These are phyloP conservation scores for Monilinia fructicola DNA, from an alignment of 2,329 filamentous ascomycete species.

Conservation along the genomic window DNA sequence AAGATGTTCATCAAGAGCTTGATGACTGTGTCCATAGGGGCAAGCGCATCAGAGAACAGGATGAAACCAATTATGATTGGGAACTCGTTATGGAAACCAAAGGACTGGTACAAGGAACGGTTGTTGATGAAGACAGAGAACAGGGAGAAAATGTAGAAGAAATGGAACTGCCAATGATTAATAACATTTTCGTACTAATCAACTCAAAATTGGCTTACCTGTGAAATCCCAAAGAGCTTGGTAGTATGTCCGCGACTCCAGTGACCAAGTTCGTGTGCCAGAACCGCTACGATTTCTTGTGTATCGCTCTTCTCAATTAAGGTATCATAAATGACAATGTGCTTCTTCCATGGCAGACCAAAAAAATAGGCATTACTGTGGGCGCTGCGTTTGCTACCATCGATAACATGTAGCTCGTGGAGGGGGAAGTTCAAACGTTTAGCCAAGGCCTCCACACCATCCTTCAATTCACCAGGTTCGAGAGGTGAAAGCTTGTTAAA, in stretches of 20 bases:
- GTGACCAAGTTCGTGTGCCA: conserved; percentile 94
- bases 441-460: conserved; percentile 80
- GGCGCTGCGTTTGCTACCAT: conserved; percentile 82
- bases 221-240: conserved; percentile 80
- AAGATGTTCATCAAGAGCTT: conserved; percentile 96
- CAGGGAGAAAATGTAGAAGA: conserved; percentile 94
- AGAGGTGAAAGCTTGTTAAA: conserved; percentile 98
- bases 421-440: conserved; percentile 86
- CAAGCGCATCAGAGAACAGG: conserved; percentile 93
- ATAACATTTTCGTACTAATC: conserved; percentile 20
- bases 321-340: conserved; percentile 99
- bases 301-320: conserved; percentile 92
- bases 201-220: conserved; percentile 51
- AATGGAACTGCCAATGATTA: conserved; percentile 65
- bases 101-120: conserved; percentile 81
- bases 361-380: conserved; percentile 97
- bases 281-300: conserved; percentile 88
- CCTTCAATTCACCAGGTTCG: conserved; percentile 82
- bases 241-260: conserved; percentile 97
- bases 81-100: conserved; percentile 79
- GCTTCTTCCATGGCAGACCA: conserved; percentile 98
- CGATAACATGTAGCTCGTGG: conserved; percentile 90
- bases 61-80: conserved; percentile 98
- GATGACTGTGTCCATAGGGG: conserved; percentile 90
- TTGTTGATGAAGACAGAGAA: conserved; percentile 99